Conservation (phyloP, 768 basidiomycete genomes). For the Psilocybe cyanescens region DNA sequence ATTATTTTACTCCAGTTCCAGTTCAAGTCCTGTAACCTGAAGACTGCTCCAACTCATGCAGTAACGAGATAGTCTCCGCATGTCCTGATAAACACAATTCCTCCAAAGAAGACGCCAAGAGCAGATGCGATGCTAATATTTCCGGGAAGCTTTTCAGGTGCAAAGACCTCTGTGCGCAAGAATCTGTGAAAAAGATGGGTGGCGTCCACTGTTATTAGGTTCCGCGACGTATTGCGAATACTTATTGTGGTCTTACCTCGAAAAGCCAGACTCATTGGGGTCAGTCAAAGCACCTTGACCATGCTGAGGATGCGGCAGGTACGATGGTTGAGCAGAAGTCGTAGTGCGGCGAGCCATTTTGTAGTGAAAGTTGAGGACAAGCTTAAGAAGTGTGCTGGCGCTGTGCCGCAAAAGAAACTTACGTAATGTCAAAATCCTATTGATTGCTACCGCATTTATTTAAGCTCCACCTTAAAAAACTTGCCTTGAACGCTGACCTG, state of each 20-base stretch:
- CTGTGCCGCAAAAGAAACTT: neutral
- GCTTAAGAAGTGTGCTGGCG: conserved; percentile 2
- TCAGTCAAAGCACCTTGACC: conserved; percentile 49
- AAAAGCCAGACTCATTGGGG: conserved; percentile 67
- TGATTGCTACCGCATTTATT: neutral
- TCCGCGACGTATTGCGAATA: conserved; percentile 14
- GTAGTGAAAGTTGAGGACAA: conserved; percentile 11
- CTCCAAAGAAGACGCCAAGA: conserved; percentile 67
- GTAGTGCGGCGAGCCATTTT: conserved; percentile 71
- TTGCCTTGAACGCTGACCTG: too few species aligned
- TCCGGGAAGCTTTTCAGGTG: conserved; percentile 75
- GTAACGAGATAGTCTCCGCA: conserved; percentile 84
- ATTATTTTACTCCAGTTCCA: neutral
- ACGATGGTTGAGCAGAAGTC: conserved; percentile 57
- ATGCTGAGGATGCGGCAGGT: conserved; percentile 51
- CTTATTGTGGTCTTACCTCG: conserved; percentile 38
- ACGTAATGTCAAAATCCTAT: conserved; percentile 13
- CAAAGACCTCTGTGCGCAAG: conserved; percentile 65
- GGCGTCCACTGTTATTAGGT: neutral
- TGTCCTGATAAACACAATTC: conserved; percentile 69
- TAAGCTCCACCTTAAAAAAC: neutral
- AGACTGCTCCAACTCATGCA: conserved; percentile 23
- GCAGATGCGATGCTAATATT: conserved; percentile 75
- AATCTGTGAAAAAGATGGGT: conserved; percentile 33
- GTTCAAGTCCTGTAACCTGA: neutral